Evolutionary conservation across 805 yeast genomes (phyloP).

Genomic region (Starmera caribaea): DNA sequence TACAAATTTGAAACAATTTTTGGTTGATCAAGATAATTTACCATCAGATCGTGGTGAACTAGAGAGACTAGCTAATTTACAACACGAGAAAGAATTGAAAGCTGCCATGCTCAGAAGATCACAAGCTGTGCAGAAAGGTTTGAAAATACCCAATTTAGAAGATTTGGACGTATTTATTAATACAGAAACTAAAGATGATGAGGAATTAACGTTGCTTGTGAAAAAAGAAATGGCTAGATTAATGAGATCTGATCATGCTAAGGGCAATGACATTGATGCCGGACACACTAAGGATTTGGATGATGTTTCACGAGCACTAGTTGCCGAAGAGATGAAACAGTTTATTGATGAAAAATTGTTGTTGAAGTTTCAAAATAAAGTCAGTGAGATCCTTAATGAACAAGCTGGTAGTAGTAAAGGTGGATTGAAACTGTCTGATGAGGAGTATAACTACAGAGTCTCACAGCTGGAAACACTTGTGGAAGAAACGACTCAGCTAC

Average conservation of each 20-base stretch:
- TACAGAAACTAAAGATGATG: background rate
- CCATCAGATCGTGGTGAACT: slow-evolving; percentile 15
- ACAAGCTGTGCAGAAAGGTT: slow-evolving; percentile 33
- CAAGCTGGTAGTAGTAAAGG: background rate
- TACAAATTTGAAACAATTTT: background rate
- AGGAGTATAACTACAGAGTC: slow-evolving; percentile 1
- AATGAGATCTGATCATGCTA: slow-evolving; percentile 33
- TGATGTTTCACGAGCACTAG: slow-evolving; percentile 2
- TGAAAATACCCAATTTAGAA: slow-evolving; percentile 29
- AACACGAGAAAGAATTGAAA: slow-evolving; percentile 6
- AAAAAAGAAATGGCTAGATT: slow-evolving; percentile 24
- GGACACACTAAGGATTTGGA: slow-evolving; percentile 14
- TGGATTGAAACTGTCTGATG: slow-evolving; percentile 2
- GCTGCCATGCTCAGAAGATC: slow-evolving; percentile 30
- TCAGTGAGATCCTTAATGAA: slow-evolving; percentile 1
- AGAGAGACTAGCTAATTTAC: slow-evolving; percentile 7
- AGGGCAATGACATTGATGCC: slow-evolving; percentile 13
- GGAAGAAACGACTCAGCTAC: slow-evolving; percentile 9
- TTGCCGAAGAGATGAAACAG: slow-evolving; percentile 6
- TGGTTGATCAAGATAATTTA: background rate
- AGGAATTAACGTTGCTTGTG: slow-evolving; percentile 8
- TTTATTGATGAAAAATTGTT: slow-evolving; percentile 5
- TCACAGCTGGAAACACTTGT: slow-evolving; percentile 4
- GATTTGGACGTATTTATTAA: slow-evolving; percentile 1
- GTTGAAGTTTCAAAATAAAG: slow-evolving; percentile 4